These are phyloP conservation scores for Cicer bijugum DNA, from an alignment of 306 rosid species.

Conservation along the genomic window DNA sequence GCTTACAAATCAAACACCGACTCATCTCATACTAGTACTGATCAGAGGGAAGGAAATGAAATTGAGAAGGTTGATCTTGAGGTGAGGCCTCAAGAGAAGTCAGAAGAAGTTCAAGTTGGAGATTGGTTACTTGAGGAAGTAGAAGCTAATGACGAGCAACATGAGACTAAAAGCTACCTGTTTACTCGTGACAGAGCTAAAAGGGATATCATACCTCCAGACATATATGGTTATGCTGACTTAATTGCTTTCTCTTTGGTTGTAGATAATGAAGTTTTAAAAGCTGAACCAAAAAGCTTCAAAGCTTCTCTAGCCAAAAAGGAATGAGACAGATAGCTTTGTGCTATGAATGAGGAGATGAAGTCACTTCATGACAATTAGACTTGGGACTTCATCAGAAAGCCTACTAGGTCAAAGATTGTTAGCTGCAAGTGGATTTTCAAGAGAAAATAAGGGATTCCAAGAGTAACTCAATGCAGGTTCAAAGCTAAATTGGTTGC, in stretches of 20 bases:
- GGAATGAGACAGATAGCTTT: neutral
- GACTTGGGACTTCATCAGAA: neutral
- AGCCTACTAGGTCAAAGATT: neutral
- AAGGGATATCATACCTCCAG: neutral
- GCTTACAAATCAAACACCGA: too few relatives aligned
- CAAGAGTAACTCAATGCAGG: neutral
- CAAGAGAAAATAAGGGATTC: neutral
- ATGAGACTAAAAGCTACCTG: too few relatives aligned
- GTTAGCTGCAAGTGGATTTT: neutral
- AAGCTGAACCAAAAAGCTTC: neutral
- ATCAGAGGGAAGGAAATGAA: too few relatives aligned
- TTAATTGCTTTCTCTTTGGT: too few relatives aligned
- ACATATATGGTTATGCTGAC: neutral
- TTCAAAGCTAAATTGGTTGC: neutral
- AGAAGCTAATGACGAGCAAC: too few relatives aligned
- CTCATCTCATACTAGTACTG: too few relatives aligned
- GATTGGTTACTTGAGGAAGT: too few relatives aligned
- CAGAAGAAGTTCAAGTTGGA: too few relatives aligned
- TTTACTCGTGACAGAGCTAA: neutral
- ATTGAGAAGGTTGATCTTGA: too few relatives aligned
- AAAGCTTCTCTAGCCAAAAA: neutral
- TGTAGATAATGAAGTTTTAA: neutral
- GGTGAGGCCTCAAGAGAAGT: too few relatives aligned
- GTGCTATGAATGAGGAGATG: too few relatives aligned
- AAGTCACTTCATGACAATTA: neutral